These are phyloP conservation scores for Pezicula neosporulosa DNA, from an alignment of 2,329 filamentous ascomycete genomes.

Conservation along the genomic window DNA sequence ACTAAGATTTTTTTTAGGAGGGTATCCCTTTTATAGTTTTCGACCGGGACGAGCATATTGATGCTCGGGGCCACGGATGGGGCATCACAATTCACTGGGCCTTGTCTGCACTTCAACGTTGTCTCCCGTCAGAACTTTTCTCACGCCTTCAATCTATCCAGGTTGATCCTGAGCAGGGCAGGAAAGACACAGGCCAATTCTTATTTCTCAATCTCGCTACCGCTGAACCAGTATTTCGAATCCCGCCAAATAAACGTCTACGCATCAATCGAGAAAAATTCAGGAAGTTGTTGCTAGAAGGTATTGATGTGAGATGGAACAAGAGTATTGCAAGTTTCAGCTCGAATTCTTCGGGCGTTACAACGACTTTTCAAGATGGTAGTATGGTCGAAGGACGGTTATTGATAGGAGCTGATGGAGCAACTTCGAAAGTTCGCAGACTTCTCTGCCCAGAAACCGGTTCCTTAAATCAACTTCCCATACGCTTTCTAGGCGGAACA, in stretches of 20 bases:
- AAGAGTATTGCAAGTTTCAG: constrained; percentile 33
- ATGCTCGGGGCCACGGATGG: constrained; percentile 52
- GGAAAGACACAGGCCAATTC: constrained; percentile 44
- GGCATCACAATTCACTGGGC: constrained; percentile 63
- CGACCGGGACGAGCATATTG: constrained; percentile 48
- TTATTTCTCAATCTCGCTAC: constrained; percentile 53
- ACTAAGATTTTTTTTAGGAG: neutral
- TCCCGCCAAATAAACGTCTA: constrained; percentile 41
- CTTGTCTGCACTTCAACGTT: constrained; percentile 44
- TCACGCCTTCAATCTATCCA: constrained; percentile 45
- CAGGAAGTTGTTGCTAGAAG: constrained; percentile 40
- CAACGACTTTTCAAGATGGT: constrained; percentile 44
- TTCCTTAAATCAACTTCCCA: constrained; percentile 37
- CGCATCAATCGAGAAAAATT: constrained; percentile 45
- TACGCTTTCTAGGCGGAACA: constrained; percentile 45
- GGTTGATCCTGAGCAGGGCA: constrained; percentile 49
- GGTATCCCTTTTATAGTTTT: constrained; percentile 49
- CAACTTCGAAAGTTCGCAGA: constrained; percentile 39
- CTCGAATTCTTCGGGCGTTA: constrained; percentile 31
- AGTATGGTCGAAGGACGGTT: constrained; percentile 37
- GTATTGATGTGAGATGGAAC: constrained; percentile 43
- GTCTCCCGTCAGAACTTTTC: constrained; percentile 46
- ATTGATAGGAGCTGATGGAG: constrained; percentile 49
- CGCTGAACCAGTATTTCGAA: constrained; percentile 40
- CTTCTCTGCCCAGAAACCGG: constrained; percentile 31